These are phyloP conservation scores for Dorcoceras hygrometricum DNA, from an alignment of 257 asterid genomes.

Conservation along the genomic window DNA sequence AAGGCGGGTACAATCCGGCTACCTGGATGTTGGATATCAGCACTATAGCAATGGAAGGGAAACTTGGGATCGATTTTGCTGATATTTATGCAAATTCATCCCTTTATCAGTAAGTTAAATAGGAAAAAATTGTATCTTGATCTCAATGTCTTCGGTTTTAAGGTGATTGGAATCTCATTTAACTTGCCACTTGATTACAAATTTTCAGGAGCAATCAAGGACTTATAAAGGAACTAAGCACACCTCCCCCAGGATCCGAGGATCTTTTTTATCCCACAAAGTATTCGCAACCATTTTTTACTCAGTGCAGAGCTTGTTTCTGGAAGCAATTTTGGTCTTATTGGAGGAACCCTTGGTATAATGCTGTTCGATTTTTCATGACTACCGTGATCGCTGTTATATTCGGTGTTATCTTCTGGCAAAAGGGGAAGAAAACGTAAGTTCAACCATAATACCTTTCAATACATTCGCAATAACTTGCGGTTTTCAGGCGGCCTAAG, in stretches of 20 bases:
- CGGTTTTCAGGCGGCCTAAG: background rate
- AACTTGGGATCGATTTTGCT: constrained; percentile 46
- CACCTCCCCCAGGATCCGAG: constrained; percentile 40
- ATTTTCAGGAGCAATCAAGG: constrained; percentile 41
- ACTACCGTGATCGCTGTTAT: constrained; percentile 37
- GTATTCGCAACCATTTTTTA: constrained; percentile 39
- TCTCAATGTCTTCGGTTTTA: background rate
- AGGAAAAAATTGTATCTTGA: background rate
- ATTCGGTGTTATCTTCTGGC: constrained; percentile 51
- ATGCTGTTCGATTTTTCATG: constrained; percentile 40
- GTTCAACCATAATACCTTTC: background rate
- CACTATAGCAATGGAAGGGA: constrained; percentile 37
- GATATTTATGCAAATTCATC: constrained; percentile 42
- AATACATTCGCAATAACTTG: background rate
- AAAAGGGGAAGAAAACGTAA: constrained; percentile 36
- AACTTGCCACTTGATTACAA: background rate
- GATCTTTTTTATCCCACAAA: constrained; percentile 42
- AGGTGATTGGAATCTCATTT: background rate
- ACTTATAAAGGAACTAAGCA: constrained; percentile 44
- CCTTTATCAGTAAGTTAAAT: constrained; percentile 37
- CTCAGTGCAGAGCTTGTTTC: constrained; percentile 54
- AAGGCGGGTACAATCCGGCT: constrained; percentile 49
- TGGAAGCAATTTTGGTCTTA: constrained; percentile 57
- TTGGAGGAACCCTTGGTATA: constrained; percentile 50
- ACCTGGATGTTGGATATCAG: constrained; percentile 60